phyloP scores from a whole-genome alignment of 2,329 filamentous ascomycete species.

The Fusarium mexicanum region DNA sequence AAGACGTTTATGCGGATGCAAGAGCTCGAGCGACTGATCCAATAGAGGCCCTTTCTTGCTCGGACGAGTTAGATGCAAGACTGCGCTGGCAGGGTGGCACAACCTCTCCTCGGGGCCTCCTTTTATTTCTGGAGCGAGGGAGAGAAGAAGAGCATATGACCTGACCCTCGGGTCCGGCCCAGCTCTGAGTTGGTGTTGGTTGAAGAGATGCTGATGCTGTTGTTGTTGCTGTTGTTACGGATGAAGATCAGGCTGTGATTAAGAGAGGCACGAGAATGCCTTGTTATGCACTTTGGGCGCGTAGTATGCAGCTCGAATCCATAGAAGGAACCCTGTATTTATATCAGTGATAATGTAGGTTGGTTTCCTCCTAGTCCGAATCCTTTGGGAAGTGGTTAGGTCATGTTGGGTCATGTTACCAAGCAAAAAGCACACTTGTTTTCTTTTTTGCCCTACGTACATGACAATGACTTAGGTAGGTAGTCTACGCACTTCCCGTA shows the following conservation, averaged over 20 bases:
- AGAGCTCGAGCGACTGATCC: background rate
- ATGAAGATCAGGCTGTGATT: background rate
- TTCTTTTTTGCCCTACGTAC: background rate
- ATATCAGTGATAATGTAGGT: background rate
- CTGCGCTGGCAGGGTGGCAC: slow-evolving; percentile 34
- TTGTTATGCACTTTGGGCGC: background rate
- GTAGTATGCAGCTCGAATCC: background rate
- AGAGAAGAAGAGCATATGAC: background rate
- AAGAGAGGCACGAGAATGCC: background rate
- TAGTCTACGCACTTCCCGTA: background rate
- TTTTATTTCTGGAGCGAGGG: background rate
- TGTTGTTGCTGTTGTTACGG: background rate
- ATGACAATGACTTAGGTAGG: background rate
- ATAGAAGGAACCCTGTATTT: background rate
- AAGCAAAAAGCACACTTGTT: slow-evolving; percentile 1
- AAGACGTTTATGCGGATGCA: background rate
- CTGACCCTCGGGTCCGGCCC: background rate
- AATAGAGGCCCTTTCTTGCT: background rate
- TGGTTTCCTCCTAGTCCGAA: background rate
- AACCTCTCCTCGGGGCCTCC: background rate
- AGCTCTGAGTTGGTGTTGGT: background rate
- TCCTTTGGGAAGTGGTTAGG: background rate
- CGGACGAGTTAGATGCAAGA: slow-evolving; percentile 13
- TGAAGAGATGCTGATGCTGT: background rate
- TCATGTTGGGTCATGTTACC: slow-evolving; percentile 15